These are phyloP conservation scores for Podospora pseudocomata DNA, from an alignment of 495 filamentous ascomycete species.

Conservation along the genomic window DNA sequence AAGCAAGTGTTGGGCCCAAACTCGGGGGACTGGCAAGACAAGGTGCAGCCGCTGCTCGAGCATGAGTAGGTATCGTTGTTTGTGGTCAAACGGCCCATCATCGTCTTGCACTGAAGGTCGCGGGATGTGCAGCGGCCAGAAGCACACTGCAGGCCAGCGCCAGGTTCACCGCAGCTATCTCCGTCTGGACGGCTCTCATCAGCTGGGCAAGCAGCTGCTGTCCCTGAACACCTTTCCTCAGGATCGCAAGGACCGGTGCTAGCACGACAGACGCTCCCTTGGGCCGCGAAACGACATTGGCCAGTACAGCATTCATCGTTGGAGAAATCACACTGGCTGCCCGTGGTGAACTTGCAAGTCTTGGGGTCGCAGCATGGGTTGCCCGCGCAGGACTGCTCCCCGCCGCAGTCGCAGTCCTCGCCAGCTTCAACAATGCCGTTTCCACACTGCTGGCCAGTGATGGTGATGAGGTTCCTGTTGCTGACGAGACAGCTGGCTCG, in stretches of 20 bases:
- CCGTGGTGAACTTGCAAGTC: constrained; percentile 81
- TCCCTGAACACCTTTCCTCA: constrained; percentile 76
- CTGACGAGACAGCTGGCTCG: constrained; percentile 71
- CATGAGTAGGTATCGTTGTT: constrained; percentile 83
- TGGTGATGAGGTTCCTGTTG: constrained; percentile 82
- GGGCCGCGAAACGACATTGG: constrained; percentile 66
- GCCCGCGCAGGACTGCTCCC: constrained; percentile 60
- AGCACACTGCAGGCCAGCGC: constrained; percentile 67
- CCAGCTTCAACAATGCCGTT: constrained; percentile 95
- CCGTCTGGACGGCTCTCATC: constrained; percentile 72
- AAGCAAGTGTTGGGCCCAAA: constrained; percentile 63
- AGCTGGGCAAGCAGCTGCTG: constrained; percentile 64
- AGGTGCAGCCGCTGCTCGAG: constrained; percentile 62
- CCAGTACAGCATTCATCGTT: constrained; percentile 85
- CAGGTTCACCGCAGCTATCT: constrained; percentile 55
- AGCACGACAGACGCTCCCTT: constrained; percentile 69
- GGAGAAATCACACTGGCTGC: constrained; percentile 77
- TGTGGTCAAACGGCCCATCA: constrained; percentile 74
- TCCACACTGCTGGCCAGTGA: constrained; percentile 81
- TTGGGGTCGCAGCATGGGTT: constrained; percentile 80
- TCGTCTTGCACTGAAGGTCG: constrained; percentile 79
- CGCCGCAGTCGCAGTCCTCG: constrained; percentile 96
- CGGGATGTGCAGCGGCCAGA: constrained; percentile 94
- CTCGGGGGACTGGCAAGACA: constrained; percentile 72
- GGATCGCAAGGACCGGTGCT: constrained; percentile 80